A percentile compares a stretch with the other conserved stretches of the same genome.
Conservation (phyloP, 257 asterid genomes). For the Handroanthus guayacan region DNA sequence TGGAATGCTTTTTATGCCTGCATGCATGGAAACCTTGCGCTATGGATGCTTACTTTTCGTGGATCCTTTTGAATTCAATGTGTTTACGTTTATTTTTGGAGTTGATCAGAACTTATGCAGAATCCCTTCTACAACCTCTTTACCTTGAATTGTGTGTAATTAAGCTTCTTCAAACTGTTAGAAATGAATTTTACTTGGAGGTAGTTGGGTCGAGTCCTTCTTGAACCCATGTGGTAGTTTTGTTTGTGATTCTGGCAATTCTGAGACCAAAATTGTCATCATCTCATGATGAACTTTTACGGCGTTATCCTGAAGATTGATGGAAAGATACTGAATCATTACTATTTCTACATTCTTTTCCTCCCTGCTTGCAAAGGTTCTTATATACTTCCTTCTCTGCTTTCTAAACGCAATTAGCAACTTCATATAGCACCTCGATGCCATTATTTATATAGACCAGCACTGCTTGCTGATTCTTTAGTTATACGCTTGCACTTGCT, state of each 20-base stretch:
- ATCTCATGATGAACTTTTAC: constrained; percentile 21
- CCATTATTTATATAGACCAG: constrained; percentile 12
- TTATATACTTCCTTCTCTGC: constrained; percentile 19
- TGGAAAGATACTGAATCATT: neutral
- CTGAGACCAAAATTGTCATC: constrained; percentile 15
- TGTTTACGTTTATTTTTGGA: neutral
- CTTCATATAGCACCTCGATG: constrained; percentile 26
- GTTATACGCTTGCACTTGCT: constrained; percentile 17
- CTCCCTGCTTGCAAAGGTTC: constrained; percentile 19
- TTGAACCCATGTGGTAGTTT: constrained; percentile 5
- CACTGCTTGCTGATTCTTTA: constrained; percentile 27
- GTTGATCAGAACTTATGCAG: neutral
- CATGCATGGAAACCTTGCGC: constrained; percentile 1
- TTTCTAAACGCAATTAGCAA: constrained; percentile 4
- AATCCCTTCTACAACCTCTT: constrained; percentile 24
- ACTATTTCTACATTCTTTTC: neutral
- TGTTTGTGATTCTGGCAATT: constrained; percentile 25
- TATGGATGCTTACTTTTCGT: constrained; percentile 15
- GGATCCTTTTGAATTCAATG: constrained; percentile 9
- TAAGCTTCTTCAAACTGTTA: constrained; percentile 22
- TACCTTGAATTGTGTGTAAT: constrained; percentile 11
- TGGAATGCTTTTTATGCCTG: constrained; percentile 21
- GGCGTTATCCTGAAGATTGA: constrained; percentile 12
- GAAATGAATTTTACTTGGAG: constrained; percentile 8
- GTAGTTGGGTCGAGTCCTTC: neutral